These are phyloP conservation scores for Microstroma glucosiphilum DNA, from an alignment of 1,284 basidiomycete genomes.

Conservation along the genomic window DNA sequence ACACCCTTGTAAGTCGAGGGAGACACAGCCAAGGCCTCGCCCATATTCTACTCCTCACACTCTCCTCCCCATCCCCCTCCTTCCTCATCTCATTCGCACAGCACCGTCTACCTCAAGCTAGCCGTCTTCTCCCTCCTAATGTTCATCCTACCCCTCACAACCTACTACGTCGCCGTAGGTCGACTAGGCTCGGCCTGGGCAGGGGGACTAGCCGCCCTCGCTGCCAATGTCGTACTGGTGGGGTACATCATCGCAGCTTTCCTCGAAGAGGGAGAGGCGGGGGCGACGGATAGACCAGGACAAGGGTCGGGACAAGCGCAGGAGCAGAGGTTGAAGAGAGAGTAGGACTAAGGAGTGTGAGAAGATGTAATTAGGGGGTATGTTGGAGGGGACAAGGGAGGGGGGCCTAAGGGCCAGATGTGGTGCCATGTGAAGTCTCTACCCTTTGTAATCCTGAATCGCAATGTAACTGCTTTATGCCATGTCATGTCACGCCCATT, in stretches of 20 bases:
- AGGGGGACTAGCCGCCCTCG: constrained; percentile 45
- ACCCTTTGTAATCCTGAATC: no score
- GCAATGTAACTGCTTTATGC: no score
- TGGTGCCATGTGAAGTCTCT: no score
- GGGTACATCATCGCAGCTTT: constrained; percentile 45
- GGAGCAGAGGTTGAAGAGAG: no score
- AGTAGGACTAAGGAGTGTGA: no score
- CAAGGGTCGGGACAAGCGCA: no score
- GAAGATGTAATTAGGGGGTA: no score
- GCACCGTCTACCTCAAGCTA: constrained; percentile 44
- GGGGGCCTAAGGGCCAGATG: no score
- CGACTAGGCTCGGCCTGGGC: constrained; percentile 26
- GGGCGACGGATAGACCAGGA: background rate
- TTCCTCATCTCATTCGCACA: constrained; percentile 4
- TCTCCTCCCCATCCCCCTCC: background rate
- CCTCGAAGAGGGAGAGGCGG: constrained; percentile 28
- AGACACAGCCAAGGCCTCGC: background rate
- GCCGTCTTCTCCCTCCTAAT: constrained; percentile 41
- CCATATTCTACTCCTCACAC: background rate
- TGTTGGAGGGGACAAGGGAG: no score
- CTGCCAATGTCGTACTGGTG: constrained; percentile 44
- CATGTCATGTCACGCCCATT: no score
- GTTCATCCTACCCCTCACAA: constrained; percentile 40
- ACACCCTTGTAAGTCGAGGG: background rate
- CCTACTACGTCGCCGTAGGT: constrained; percentile 34